Evolutionary conservation across 768 basidiomycete genomes (phyloP), one percentile per base, ranked within the genome.

Genomic region (Phlebiopsis gigantea): DNA sequence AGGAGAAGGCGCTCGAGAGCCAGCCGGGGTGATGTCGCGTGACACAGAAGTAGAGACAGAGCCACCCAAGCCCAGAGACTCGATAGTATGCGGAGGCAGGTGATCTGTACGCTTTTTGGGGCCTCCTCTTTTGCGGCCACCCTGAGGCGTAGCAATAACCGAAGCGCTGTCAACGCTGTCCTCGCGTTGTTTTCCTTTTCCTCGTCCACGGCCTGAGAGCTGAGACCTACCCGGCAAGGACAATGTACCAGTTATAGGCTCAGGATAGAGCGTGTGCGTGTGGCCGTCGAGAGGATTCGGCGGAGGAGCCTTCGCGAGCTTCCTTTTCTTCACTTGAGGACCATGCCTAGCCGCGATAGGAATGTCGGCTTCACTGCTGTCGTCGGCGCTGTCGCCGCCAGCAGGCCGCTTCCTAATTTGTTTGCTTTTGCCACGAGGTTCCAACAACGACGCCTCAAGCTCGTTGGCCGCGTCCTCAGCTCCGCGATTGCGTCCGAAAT

Each of bases 1-100:
- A 4, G 90, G 90, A 10, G 88, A 90, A 44, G 79, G 70, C 24
- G 86, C 85, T n/a, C 87, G 75, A 5, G 90, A 92, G 49, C 79
- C 77, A 10, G 75, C 74, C 19, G 89, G 88, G 6, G 89, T 87
- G 12, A 77, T 74, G 72, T 90, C 89, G n/a, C 85, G 84, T 24
- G 83, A 76, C 26, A 81, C 72, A 19, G 80, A 79, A 17, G 68
- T 69, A 2, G 83, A 80, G 43, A 81, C 74, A 19, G 86, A 81
- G 2, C n/a, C 22, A 57, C 76, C 72, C 51, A 78, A 79, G 41
- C 73, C 77, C 57, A 78, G 63, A 69, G 77, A 63, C 68, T 77
- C 69, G 73, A 81, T 65, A 17, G 80, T 71, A 59, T 87, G 86
- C 28, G 77, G 71, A 31, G 76, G 71, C n/a, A 78, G 63, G 0